phyloP scores from a whole-genome alignment of 2,329 filamentous ascomycete species.

The Apiospora malaysiana region DNA sequence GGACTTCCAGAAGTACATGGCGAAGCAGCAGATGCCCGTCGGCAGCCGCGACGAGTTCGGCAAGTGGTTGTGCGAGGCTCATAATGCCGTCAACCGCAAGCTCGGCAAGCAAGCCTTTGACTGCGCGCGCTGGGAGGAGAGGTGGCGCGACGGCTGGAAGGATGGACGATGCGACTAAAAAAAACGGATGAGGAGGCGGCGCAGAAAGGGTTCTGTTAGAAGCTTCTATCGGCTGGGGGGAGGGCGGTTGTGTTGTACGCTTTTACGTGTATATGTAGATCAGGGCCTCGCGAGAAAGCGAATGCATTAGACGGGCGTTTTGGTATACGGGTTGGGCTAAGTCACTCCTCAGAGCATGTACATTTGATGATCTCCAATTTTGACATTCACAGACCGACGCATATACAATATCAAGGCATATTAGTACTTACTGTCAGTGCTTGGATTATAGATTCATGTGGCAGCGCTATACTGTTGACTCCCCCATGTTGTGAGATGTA shows the following conservation, averaged over 20 bases:
- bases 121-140: constrained; percentile 88
- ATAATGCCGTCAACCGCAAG: constrained; percentile 88
- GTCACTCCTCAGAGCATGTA: background rate
- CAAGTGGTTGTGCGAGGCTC: constrained; percentile 82
- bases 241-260: background rate
- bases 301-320: constrained; percentile 13
- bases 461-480: background rate
- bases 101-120: constrained; percentile 91
- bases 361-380: background rate
- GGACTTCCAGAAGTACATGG: constrained; percentile 86
- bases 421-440: no score
- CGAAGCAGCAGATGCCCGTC: constrained; percentile 68
- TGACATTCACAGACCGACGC: background rate
- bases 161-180: constrained; percentile 35
- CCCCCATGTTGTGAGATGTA: background rate
- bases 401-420: background rate
- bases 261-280: background rate
- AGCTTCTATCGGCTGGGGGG: background rate
- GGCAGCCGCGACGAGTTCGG: constrained; percentile 73
- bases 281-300: background rate
- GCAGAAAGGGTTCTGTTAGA: background rate
- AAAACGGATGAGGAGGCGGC: background rate
- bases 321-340: background rate
- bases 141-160: constrained; percentile 91
- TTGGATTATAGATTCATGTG: no score